A percentile compares a stretch with the other conserved stretches of the same genome.
Conservation (phyloP, 176 grass and related monocot species). For the Alloteropsis semialata region DNA sequence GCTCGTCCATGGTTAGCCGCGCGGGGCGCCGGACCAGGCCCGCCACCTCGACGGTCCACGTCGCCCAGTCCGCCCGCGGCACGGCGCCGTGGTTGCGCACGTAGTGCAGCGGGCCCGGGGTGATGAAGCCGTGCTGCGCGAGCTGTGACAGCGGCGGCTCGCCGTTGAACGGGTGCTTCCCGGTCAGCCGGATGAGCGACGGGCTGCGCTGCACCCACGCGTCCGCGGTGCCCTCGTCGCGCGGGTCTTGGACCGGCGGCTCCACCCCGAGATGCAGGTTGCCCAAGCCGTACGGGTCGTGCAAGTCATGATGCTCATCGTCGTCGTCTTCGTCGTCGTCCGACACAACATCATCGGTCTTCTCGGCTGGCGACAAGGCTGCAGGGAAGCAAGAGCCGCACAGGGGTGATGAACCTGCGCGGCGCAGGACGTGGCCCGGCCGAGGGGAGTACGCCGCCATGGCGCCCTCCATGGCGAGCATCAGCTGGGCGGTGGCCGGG, state of each 20-base stretch:
- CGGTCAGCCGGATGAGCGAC: slow-evolving; percentile 66
- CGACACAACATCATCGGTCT: not conserved
- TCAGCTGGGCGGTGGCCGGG: not conserved
- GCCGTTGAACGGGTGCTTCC: slow-evolving; percentile 80
- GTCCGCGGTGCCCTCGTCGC: slow-evolving; percentile 72
- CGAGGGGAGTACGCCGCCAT: not conserved
- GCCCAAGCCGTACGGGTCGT: not conserved
- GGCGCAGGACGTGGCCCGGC: not conserved
- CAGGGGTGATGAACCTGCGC: not conserved
- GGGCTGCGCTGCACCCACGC: slow-evolving; percentile 68
- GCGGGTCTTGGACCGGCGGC: slow-evolving; percentile 38
- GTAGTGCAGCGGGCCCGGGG: slow-evolving; percentile 62
- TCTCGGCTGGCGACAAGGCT: not conserved
- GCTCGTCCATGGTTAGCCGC: slow-evolving; percentile 68
- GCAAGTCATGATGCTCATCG: not conserved
- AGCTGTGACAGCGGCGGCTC: slow-evolving; percentile 59
- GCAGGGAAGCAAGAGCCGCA: not conserved
- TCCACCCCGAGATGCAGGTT: slow-evolving; percentile 34
- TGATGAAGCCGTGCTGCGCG: slow-evolving; percentile 53
- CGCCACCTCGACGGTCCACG: slow-evolving; percentile 66
- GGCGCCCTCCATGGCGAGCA: not conserved
- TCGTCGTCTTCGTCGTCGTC: not conserved
- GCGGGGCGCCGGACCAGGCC: slow-evolving; percentile 58
- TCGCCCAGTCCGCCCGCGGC: slow-evolving; percentile 61
- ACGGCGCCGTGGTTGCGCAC: slow-evolving; percentile 73